Percentiles rank a stretch among this genome's conserved stretches.
Conservation (phyloP, 768 basidiomycete genomes). For the Grammothele lineata region DNA sequence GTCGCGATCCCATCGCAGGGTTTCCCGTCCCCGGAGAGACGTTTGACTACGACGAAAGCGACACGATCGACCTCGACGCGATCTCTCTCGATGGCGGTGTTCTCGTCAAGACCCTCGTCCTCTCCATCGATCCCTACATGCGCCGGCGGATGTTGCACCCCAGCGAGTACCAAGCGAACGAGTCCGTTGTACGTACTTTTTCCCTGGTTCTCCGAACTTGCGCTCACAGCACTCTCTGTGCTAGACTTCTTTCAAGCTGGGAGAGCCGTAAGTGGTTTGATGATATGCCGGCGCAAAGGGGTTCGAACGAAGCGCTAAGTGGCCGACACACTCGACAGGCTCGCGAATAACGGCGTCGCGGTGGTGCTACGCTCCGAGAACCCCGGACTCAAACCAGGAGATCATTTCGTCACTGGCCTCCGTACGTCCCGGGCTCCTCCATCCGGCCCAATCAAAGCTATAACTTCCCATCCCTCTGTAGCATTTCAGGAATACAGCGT, state of each 20-base stretch:
- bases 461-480: too few relatives aligned
- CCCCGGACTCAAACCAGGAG: constrained; percentile 15
- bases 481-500: constrained; percentile 41
- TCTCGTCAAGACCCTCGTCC: constrained; percentile 24
- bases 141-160: constrained; percentile 20
- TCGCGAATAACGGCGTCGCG: constrained; percentile 22
- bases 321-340: constrained; percentile 1
- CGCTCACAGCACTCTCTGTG: neutral
- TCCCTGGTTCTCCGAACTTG: too few relatives aligned
- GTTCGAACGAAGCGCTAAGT: too few relatives aligned
- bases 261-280: constrained; percentile 24
- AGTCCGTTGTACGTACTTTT: constrained; percentile 11
- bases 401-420: constrained; percentile 21
- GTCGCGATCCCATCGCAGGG: constrained; percentile 22
- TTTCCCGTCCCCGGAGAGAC: constrained; percentile 28
- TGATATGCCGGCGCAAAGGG: neutral
- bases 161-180: constrained; percentile 9
- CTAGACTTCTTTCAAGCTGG: constrained; percentile 18
- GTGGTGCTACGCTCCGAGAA: constrained; percentile 25
- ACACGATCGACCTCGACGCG: constrained; percentile 26
- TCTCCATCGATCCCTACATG: constrained; percentile 22
- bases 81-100: constrained; percentile 24
- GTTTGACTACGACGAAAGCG: constrained; percentile 20
- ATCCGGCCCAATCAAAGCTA: too few relatives aligned
- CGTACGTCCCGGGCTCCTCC: too few relatives aligned